Percentiles rank a stretch among this genome's conserved stretches.
Conservation (phyloP, 257 asterid genomes). For the Paulownia fortunei region DNA sequence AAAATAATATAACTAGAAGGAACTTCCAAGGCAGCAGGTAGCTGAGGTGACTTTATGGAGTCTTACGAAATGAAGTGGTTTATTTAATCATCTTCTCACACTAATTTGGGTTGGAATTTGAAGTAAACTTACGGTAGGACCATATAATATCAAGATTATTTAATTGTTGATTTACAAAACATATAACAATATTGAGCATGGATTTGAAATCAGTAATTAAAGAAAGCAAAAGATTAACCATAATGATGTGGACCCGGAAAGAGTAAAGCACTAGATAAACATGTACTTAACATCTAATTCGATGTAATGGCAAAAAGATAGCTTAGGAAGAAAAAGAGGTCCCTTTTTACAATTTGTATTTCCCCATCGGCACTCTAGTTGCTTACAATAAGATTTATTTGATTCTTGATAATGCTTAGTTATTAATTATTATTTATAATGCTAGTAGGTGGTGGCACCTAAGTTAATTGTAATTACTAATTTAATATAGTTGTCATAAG, state of each 20-base stretch:
- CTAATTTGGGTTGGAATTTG: constrained; percentile 15
- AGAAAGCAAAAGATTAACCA: constrained; percentile 14
- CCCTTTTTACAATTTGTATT: background rate
- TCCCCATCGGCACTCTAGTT: background rate
- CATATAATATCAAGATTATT: constrained; percentile 9
- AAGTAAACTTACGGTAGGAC: background rate
- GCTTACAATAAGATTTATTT: background rate
- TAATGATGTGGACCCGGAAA: background rate
- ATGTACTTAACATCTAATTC: background rate
- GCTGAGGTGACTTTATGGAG: constrained; percentile 12
- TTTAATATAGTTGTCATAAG: background rate
- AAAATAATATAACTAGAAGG: background rate
- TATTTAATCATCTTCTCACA: background rate
- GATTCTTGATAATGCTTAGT: background rate
- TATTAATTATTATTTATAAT: background rate
- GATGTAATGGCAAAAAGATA: background rate
- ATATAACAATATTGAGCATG: background rate
- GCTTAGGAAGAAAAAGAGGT: background rate
- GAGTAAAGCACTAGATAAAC: background rate
- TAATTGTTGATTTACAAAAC: background rate
- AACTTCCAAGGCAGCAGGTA: constrained; percentile 33
- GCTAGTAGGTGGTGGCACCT: background rate
- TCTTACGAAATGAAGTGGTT: background rate
- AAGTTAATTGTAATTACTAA: background rate
- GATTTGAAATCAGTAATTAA: background rate